Percentiles rank a stretch among this genome's conserved stretches.
Evolutionary conservation across 768 basidiomycete species (phyloP).

Genomic region (Auriscalpium orientale): DNA sequence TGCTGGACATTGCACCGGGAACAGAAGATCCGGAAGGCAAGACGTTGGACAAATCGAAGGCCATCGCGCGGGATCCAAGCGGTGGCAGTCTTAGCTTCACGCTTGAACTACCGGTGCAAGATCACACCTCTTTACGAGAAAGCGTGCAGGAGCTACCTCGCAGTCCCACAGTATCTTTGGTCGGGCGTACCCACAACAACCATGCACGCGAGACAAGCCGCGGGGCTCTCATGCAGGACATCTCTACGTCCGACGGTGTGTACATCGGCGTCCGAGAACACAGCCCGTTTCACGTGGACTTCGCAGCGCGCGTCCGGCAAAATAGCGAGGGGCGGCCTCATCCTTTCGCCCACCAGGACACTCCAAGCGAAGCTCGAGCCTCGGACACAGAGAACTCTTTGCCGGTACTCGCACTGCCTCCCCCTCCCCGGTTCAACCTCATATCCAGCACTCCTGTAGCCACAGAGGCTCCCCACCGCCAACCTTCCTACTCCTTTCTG

Average conservation of each 20-base stretch:
- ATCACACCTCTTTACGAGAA: slow-evolving; percentile 6
- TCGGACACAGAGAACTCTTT: background rate
- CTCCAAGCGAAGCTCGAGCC: background rate
- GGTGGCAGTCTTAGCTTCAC: slow-evolving; percentile 16
- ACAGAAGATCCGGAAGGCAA: background rate
- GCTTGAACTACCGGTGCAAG: slow-evolving; percentile 15
- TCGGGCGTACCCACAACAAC: background rate
- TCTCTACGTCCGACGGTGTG: slow-evolving; percentile 1
- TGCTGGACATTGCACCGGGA: slow-evolving; percentile 13
- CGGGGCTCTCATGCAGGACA: slow-evolving; percentile 8
- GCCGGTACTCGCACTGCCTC: background rate
- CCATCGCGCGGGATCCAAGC: background rate
- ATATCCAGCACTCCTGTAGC: background rate
- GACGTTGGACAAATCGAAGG: slow-evolving; percentile 1
- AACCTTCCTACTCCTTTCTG: slow-evolving; percentile 8
- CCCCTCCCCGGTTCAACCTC: background rate
- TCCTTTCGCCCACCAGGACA: too few relatives aligned
- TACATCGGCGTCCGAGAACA: background rate
- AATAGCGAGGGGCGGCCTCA: background rate
- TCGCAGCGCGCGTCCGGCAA: background rate
- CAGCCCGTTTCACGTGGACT: slow-evolving; percentile 3
- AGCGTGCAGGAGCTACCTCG: slow-evolving; percentile 15
- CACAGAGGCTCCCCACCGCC: background rate
- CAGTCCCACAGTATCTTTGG: slow-evolving; percentile 14
- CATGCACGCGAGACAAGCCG: slow-evolving; percentile 12